These are phyloP conservation scores for Dryas drummondii DNA, from an alignment of 306 rosid genomes.

Conservation along the genomic window DNA sequence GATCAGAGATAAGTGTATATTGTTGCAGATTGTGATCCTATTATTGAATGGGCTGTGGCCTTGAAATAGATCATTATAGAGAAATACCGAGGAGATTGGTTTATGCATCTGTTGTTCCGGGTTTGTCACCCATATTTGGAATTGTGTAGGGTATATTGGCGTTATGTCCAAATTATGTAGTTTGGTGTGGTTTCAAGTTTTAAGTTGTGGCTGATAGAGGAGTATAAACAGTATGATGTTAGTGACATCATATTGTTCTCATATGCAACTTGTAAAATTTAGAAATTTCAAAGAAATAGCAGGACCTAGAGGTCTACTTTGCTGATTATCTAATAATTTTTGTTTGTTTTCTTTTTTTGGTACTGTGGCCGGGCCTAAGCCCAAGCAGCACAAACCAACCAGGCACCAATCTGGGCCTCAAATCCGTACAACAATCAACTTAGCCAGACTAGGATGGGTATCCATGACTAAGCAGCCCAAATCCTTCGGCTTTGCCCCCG, in stretches of 20 bases:
- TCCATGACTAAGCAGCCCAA: too few species aligned
- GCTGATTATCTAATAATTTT: too few species aligned
- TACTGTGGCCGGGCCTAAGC: too few species aligned
- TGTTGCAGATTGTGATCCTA: background rate
- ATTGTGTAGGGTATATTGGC: background rate
- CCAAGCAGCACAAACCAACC: too few species aligned
- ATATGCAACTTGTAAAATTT: conserved; percentile 7
- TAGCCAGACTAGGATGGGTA: too few species aligned
- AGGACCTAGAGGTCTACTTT: background rate
- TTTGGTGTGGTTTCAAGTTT: background rate
- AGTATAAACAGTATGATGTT: background rate
- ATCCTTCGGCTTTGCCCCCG: too few species aligned
- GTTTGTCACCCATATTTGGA: background rate
- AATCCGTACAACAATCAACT: too few species aligned
- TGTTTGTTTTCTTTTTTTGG: too few species aligned
- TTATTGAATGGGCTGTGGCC: background rate
- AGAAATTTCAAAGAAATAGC: background rate
- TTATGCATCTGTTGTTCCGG: background rate
- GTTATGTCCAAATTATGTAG: background rate
- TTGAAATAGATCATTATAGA: conserved; percentile 2
- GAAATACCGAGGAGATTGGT: conserved; percentile 4
- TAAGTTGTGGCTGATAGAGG: background rate
- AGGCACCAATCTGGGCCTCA: too few species aligned
- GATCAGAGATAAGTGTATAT: conserved; percentile 1
- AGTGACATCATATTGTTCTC: background rate